Evolutionary conservation across 306 rosid species (phyloP), one percentile per base, ranked within the genome.

Genomic region (Vigna nakashimae): DNA sequence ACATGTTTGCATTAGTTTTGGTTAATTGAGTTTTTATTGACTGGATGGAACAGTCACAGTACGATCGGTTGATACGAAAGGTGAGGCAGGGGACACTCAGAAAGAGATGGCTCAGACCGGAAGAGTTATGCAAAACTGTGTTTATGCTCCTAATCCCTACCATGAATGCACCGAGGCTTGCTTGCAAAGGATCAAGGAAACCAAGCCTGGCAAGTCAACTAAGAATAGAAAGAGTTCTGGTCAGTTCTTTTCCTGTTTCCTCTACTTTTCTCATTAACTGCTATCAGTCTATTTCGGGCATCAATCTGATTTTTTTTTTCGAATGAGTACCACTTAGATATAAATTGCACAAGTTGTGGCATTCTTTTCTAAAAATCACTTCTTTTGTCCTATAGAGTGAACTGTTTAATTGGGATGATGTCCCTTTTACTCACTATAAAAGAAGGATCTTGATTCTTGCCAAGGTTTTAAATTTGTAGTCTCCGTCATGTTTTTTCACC

Each of bases 131-230:
- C 80, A 90, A 65, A 84, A 87, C 69, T 96, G 99, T 83, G 53
- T 71, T 0, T 81, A 96, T 85, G 91, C 82, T 40, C 49, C 89
- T 4, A 96, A 96, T 84, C 99, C 99, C 12, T 96, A 83, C 65
- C 99, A 96, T 83, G 94, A 96, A 83, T 96, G 99, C 81, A 75
- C 97, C 9, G 92, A 91, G 1, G 22, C 65, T 69, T 96, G 99
- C 85, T 4, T 80, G 76, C 88, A 32, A 15, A 92, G 82, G 87
- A 84, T 87, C 67, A 87, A 87, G 55, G 98, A 96, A 70, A 82
- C 90, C 78, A 83, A 89, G 13, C 67, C 67, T 32, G 67, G 12
- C 67, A 60, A 60, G 79, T 74, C 83, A 53, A 56, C 79, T 18
- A 91, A 82, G 81, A 85, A 64, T 8, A 91, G 73, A 83, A 96